phyloP scores from a whole-genome alignment of 169 alveolate species.

The Blepharisma undulans region DNA sequence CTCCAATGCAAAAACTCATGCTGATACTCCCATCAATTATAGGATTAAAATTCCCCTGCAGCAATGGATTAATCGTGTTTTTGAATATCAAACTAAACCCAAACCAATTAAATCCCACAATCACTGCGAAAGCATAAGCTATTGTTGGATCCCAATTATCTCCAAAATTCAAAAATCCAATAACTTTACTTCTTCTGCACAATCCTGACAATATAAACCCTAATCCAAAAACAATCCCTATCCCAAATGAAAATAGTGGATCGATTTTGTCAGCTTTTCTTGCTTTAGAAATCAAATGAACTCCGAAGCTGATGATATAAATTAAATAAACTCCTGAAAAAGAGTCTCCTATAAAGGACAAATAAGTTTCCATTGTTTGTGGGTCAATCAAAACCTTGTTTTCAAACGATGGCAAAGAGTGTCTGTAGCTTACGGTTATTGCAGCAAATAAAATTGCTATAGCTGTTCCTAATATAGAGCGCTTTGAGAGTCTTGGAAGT shows the following conservation, averaged over 20 bases:
- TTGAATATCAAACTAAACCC: constrained; percentile 44
- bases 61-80: constrained; percentile 46
- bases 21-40: constrained; percentile 61
- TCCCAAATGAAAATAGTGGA: constrained; percentile 39
- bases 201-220: constrained; percentile 83
- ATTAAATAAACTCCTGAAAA: constrained; percentile 16
- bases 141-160: constrained; percentile 77
- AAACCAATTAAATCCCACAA: constrained; percentile 62
- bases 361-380: neutral
- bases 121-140: constrained; percentile 71
- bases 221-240: constrained; percentile 72
- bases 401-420: neutral
- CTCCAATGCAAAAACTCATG: constrained; percentile 65
- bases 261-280: constrained; percentile 42
- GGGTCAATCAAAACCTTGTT: neutral
- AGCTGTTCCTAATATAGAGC: constrained; percentile 76
- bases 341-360: neutral
- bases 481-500: constrained; percentile 72
- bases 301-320: constrained; percentile 14
- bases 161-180: constrained; percentile 66
- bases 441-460: constrained; percentile 68
- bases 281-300: constrained; percentile 28
- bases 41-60: constrained; percentile 48
- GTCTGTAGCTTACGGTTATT: neutral
- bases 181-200: constrained; percentile 69